Percentiles rank a stretch among this genome's conserved stretches.
Conservation (phyloP, 306 rosid genomes). For the Quercus ilex region DNA sequence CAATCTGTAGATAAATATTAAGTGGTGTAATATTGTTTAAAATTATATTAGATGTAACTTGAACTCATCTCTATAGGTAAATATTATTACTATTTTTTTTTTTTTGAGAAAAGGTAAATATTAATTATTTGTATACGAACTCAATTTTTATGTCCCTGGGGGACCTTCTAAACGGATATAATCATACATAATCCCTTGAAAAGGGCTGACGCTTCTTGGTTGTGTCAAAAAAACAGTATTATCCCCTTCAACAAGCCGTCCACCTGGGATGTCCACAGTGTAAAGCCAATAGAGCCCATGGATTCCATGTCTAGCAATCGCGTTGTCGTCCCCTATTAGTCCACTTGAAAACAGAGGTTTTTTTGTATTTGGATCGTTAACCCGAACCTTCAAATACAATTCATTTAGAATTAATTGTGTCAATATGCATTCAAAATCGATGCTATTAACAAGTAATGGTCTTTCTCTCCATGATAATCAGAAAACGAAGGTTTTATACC, state of each 20-base stretch:
- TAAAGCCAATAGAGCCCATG: conserved; percentile 23
- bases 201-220: conserved; percentile 2
- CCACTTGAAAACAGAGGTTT: conserved; percentile 33
- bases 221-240: conserved; percentile 20
- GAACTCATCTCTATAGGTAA: too few species aligned
- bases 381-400: conserved; percentile 48
- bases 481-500: conserved; percentile 9
- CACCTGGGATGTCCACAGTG: background rate
- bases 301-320: conserved; percentile 49
- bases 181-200: conserved; percentile 70
- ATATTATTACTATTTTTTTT: too few species aligned
- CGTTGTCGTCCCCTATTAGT: conserved; percentile 54
- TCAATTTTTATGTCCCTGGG: background rate
- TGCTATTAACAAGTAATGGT: background rate
- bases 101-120: too few species aligned
- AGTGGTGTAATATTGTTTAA: too few species aligned
- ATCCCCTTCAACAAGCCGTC: background rate
- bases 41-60: rapidly evolving
- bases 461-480: too few species aligned
- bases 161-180: conserved; percentile 77
- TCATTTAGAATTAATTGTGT: background rate
- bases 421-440: background rate
- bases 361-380: conserved; percentile 25
- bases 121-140: background rate
- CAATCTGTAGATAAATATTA: too few species aligned